Base-by-base conservation (phyloP, 495 filamentous ascomycete species). In the Xylaria longipes region DNA sequence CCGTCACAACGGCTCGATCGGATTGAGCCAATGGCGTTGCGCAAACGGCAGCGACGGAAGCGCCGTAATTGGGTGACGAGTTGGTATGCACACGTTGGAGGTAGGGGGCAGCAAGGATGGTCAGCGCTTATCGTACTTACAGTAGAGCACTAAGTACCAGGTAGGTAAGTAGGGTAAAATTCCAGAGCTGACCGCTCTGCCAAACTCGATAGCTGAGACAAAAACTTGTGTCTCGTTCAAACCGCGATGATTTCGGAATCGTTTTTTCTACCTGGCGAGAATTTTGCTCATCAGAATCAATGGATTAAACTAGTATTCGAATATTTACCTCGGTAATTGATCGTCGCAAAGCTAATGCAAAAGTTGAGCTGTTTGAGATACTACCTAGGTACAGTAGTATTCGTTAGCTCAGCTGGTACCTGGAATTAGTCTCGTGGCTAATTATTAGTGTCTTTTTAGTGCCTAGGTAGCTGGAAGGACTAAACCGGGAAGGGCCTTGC, bases 51-150 rank as follows among this genome's bases (percentile, higher is more conserved):
- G 20, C 31, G 41, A 48, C 69, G 69, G 69, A 66, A 65, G 69
- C 69, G 62, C 69, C 69, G 69, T 56, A 66, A 71, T 71, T 64
- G 41, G 25, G 62, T 58, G 69, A 56, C 35, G 58, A 62, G 11
- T 15, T 56, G 68, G 29, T 25, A 43, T 70, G 57, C 60, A 37
- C 60, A 31, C 29, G 48, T 57, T 57, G 69, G 60, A 31, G 60
- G 48, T 25, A 57, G 69, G 60, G 46, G 37, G 37, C 5, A 52
- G 45, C 63, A 39, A 52, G 63, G 63, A 3, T 11, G 22, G 63
- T 65, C 63, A 65, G 63, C 63, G 43, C 63, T 65, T 65, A 65
- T 50, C 31, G 12, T 1, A 35, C 63, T 65, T 65, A 65, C 37
- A 20, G 12, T 1, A 35, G 17, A 31, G 15, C 31, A 8, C 15